A percentile compares a stretch with the other conserved stretches of the same genome.
phyloP scores from a whole-genome alignment of 306 rosid genomes.

The Quercus parvula region DNA sequence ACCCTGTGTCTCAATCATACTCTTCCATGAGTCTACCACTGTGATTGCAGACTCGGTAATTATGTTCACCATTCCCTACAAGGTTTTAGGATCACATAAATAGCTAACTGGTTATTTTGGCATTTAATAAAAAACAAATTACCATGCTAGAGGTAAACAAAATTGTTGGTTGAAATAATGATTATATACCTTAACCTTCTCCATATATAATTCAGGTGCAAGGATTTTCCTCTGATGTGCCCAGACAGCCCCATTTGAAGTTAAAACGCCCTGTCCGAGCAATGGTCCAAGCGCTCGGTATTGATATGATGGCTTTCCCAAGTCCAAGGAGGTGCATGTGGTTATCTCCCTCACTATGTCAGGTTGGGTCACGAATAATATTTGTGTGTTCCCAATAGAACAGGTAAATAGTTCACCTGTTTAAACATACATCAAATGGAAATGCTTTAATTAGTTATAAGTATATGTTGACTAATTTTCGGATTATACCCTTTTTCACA shows the following conservation, averaged over 20 bases:
- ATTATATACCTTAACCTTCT: conserved; percentile 44
- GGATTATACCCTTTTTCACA: no score
- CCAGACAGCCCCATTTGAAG: conserved; percentile 44
- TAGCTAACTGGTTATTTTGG: neutral
- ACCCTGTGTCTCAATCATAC: conserved; percentile 14
- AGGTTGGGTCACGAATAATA: conserved; percentile 27
- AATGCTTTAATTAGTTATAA: neutral
- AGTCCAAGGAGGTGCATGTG: conserved; percentile 38
- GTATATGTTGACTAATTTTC: no score
- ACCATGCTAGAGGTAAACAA: neutral
- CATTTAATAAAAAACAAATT: neutral
- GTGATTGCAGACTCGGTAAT: conserved; percentile 16
- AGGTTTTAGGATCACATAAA: neutral
- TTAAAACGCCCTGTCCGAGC: conserved; percentile 41
- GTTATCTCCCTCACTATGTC: conserved; percentile 33
- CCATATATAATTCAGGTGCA: conserved; percentile 52
- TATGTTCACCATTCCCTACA: conserved; percentile 24
- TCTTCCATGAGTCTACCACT: conserved; percentile 18
- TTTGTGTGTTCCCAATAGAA: conserved; percentile 42
- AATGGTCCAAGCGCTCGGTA: conserved; percentile 28
- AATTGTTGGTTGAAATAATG: neutral
- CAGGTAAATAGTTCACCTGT: conserved; percentile 35
- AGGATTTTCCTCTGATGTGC: conserved; percentile 40
- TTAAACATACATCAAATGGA: neutral
- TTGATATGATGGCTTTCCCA: conserved; percentile 37